Evolutionary conservation across 176 grass and related monocot genomes (phyloP).

Genomic region (Raddia distichophylla): DNA sequence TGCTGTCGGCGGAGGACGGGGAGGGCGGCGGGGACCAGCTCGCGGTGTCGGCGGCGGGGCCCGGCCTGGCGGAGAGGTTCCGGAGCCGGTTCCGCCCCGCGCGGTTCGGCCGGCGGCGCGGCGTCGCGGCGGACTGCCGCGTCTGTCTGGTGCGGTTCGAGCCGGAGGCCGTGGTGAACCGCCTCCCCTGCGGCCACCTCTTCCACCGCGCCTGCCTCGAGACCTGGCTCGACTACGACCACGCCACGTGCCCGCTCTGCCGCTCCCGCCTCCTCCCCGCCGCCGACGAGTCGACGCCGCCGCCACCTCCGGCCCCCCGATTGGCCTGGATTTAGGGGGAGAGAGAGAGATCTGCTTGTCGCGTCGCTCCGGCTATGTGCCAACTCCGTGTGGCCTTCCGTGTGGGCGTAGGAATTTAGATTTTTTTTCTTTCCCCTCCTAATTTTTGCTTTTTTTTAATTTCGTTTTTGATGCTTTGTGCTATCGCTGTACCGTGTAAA

Average conservation of each 20-base stretch:
- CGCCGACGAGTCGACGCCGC: not conserved
- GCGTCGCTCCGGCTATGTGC: conserved; percentile 45
- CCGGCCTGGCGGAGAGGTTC: conserved; percentile 46
- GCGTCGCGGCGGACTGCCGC: conserved; percentile 49
- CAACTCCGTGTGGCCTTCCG: conserved; percentile 53
- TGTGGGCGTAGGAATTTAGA: conserved; percentile 39
- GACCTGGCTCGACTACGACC: conserved; percentile 83
- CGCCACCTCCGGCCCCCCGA: not conserved
- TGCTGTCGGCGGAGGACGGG: not conserved
- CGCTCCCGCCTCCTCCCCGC: conserved; percentile 57
- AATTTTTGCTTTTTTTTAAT: not conserved
- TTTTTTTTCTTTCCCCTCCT: not conserved
- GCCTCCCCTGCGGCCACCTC: conserved; percentile 75
- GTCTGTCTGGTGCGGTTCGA: conserved; percentile 80
- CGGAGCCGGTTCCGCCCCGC: conserved; percentile 45
- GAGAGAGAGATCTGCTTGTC: conserved; percentile 14
- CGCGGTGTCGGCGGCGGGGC: not conserved
- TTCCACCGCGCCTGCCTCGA: conserved; percentile 84
- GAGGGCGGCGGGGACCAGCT: conserved; percentile 30
- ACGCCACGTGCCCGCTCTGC: conserved; percentile 89
- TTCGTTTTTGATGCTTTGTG: conserved; percentile 18
- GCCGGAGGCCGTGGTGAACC: conserved; percentile 68
- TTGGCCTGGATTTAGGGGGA: conserved; percentile 4
- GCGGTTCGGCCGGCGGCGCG: conserved; percentile 40
- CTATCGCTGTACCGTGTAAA: conserved; percentile 49